Evolutionary conservation across 192 early-diverging fungal species (phyloP), one percentile per base, ranked within the genome.

Genomic region (Cetraspora pellucida): DNA sequence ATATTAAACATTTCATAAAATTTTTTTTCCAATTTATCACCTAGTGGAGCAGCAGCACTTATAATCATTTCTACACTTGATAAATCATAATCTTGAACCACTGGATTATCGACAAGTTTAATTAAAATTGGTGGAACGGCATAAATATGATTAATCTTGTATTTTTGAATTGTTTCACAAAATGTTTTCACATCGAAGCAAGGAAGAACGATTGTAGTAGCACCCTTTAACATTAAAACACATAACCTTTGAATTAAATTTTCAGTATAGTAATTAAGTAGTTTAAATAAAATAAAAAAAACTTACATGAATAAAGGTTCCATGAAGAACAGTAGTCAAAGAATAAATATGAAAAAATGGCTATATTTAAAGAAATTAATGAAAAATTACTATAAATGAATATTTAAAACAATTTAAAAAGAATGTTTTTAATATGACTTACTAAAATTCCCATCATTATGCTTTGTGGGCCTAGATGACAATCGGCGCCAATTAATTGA

Each of bases 41-140:
- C 76, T 54, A 83, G 63, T 25, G 94, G 94, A 2, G 94, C 94
- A 16, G 92, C 94, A 13, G 91, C 94, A 9, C 80, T 85, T 63
- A 90, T 81, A 59, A 89, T 65, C 21, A 77, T 60, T 50, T 81
- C 73, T 5, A 94, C 67, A 27, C 79, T 81, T 10, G 85, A 81
- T 44, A 95, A 78, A 65, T 92, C 85, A 77, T 86, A 94, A 17
- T 90, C 84, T 10, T 86, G 81, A 10, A 91, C 85, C 43, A 90
- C 60, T 7, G 91, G 89, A 23, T 86, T 78, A 63, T 94, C 92
- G 43, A 88, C 84, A 31, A 95, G 78, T 54, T 82, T 77, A 13
- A 95, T 21, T 19, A 88, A 77, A 75, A 94, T 90, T 50, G 93
- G 93, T 19, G 94, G 92, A 11, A 91, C 92, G 17, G 85, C 44